These are phyloP conservation scores for Chaetoceros muelleri DNA, from an alignment of 108 stramenopile genomes.

Conservation along the genomic window DNA sequence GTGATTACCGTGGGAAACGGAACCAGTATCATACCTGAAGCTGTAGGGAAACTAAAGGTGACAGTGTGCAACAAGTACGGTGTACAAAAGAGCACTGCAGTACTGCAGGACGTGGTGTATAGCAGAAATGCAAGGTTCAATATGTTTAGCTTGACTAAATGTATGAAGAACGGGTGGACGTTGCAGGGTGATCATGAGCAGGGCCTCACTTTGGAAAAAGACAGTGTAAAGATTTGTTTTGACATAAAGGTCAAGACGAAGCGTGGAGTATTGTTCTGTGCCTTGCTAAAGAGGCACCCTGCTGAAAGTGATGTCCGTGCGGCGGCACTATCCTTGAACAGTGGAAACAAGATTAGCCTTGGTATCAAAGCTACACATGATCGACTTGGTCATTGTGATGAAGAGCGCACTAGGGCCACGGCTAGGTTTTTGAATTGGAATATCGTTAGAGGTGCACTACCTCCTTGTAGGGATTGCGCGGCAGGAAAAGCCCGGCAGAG, in stretches of 20 bases:
- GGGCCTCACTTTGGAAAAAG: conserved; percentile 12
- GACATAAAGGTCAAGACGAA: conserved; percentile 19
- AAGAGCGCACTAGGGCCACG: conserved; percentile 3
- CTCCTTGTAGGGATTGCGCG: conserved; percentile 18
- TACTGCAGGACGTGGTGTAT: conserved; percentile 3
- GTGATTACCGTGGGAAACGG: too few relatives aligned
- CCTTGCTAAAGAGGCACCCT: neutral
- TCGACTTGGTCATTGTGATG: conserved; percentile 11
- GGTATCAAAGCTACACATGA: conserved; percentile 13
- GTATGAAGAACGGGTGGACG: conserved; percentile 11
- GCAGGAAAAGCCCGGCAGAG: conserved; percentile 13
- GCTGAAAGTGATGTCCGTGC: neutral
- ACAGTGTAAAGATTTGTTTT: conserved; percentile 8
- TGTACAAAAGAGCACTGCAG: neutral
- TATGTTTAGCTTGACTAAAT: conserved; percentile 13
- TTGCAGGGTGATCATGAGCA: conserved; percentile 12
- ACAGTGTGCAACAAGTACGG: conserved; percentile 2
- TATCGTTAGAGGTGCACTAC: conserved; percentile 7
- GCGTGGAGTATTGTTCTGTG: conserved; percentile 12
- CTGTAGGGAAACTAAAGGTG: neutral
- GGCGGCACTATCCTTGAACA: neutral
- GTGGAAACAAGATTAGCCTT: neutral
- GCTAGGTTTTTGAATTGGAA: conserved; percentile 14
- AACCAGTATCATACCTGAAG: neutral
- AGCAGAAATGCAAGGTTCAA: conserved; percentile 11